A percentile compares a stretch with the other conserved stretches of the same genome.
phyloP scores from a whole-genome alignment of 306 rosid genomes.

The Macrotyloma uniflorum region DNA sequence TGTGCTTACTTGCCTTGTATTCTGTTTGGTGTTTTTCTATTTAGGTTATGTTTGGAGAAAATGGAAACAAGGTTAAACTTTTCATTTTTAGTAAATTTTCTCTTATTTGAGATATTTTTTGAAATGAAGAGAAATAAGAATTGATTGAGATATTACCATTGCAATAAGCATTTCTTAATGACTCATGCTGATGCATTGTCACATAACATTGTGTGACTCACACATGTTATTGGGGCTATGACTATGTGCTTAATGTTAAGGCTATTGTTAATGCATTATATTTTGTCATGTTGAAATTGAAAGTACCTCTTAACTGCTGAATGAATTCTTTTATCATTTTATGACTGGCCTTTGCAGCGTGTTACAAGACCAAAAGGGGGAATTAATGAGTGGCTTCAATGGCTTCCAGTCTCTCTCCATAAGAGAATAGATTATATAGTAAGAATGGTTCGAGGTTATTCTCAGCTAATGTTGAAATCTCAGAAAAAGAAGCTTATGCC shows the following conservation, averaged over 20 bases:
- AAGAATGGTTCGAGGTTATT: constrained; percentile 48
- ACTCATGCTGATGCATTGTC: neutral
- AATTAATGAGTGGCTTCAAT: constrained; percentile 82
- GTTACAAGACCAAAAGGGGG: constrained; percentile 92
- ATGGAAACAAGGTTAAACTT: neutral
- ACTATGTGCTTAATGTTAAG: constrained; percentile 1
- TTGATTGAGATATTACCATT: neutral
- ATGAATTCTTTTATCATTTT: constrained; percentile 20
- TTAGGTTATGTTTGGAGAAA: constrained; percentile 10
- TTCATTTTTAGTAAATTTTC: neutral
- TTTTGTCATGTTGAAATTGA: neutral
- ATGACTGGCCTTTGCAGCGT: constrained; percentile 58
- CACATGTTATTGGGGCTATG: neutral
- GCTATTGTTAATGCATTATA: neutral
- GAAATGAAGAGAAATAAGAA: neutral
- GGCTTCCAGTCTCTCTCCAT: constrained; percentile 92
- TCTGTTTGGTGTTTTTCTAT: neutral
- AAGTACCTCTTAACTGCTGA: constrained; percentile 8
- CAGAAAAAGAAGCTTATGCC: constrained; percentile 49
- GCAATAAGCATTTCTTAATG: neutral
- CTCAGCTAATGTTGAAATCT: constrained; percentile 48
- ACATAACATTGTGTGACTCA: neutral
- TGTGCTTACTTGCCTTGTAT: neutral
- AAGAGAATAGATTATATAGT: constrained; percentile 62
- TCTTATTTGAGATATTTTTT: constrained; percentile 11